Conservation (phyloP, 257 asterid genomes). For the Nicotiana tabacum region DNA sequence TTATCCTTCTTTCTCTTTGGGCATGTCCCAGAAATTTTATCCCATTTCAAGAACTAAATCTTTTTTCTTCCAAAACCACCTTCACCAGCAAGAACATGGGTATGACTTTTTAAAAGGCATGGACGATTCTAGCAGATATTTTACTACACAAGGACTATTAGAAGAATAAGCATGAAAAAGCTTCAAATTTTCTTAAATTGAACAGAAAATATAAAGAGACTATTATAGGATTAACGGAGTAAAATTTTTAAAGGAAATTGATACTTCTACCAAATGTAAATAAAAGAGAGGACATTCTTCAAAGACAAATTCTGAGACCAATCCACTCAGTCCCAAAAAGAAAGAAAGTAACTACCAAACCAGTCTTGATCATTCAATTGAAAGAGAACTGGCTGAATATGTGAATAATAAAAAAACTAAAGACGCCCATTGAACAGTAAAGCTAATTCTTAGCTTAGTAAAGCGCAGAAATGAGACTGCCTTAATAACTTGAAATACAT, state of each 20-base stretch:
- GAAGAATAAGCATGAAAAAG: not conserved
- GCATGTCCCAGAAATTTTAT: not conserved
- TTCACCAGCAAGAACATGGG: not conserved
- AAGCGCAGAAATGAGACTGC: not conserved
- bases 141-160: not conserved
- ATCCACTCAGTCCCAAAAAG: not conserved
- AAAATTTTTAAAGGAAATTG: not conserved
- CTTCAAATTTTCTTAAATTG: not conserved
- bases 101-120: not conserved
- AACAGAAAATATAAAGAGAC: not conserved
- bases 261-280: too few species aligned
- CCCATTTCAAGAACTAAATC: not conserved
- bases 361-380: not conserved
- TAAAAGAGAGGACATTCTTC: too few species aligned
- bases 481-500: not conserved
- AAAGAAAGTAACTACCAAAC: not conserved
- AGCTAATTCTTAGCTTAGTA: not conserved
- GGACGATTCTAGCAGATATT: not conserved
- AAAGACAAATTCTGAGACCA: not conserved
- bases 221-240: not conserved
- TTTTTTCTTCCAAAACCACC: not conserved
- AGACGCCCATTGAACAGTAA: not conserved
- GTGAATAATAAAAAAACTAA: not conserved
- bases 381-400: not conserved
- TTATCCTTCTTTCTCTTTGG: not conserved